phyloP scores from a whole-genome alignment of 148 eudicot species.

The Heliamphora exappendiculata region DNA sequence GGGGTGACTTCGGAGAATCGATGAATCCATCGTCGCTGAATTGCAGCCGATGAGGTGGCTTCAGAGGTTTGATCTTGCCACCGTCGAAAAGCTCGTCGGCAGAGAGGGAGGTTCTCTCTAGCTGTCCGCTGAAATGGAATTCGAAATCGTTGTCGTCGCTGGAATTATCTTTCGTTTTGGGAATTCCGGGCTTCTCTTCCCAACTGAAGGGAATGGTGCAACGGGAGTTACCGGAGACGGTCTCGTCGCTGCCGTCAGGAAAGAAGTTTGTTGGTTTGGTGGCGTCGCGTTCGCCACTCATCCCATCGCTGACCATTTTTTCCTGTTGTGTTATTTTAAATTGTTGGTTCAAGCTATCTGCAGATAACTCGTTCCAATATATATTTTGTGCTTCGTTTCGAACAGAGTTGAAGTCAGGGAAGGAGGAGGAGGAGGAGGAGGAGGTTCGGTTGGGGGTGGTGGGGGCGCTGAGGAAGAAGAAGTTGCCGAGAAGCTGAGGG shows the following conservation, averaged over 20 bases:
- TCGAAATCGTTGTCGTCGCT: constrained; percentile 33
- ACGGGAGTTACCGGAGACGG: not conserved
- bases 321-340: too few relatives aligned
- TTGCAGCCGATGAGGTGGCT: constrained; percentile 28
- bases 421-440: constrained; percentile 3
- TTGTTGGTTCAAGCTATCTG: too few relatives aligned
- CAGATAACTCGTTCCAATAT: too few relatives aligned
- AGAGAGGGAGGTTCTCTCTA: constrained; percentile 21
- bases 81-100: constrained; percentile 52
- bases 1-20: constrained; percentile 26
- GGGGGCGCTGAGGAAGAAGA: constrained; percentile 58
- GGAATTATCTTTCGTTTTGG: constrained; percentile 13
- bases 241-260: not conserved
- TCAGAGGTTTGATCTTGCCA: constrained; percentile 47
- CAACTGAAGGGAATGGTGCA: constrained; percentile 33
- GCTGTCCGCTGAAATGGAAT: constrained; percentile 54
- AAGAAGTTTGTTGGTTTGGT: too few relatives aligned
- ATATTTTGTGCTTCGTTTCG: too few relatives aligned
- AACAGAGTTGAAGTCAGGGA: not conserved
- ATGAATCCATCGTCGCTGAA: not conserved
- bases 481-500: constrained; percentile 30
- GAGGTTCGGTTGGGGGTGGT: constrained; percentile 37
- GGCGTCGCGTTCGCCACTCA: too few relatives aligned
- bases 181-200: constrained; percentile 32
- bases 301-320: too few relatives aligned